Conservation (phyloP, 1,284 basidiomycete species). For the Tylopilus orsonianus region DNA sequence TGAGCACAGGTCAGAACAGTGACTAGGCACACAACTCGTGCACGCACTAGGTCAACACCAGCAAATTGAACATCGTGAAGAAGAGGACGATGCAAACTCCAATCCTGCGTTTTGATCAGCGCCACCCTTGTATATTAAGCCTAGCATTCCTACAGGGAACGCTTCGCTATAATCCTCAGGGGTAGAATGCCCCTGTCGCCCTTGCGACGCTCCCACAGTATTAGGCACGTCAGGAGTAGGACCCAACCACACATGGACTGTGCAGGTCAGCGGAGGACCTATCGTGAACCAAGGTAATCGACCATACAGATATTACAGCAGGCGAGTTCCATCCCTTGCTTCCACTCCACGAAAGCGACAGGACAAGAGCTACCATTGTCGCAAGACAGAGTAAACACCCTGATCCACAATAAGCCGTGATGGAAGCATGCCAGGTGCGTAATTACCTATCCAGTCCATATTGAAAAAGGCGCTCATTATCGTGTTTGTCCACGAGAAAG, state of each 20-base stretch:
- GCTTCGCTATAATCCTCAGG: slow-evolving; percentile 9
- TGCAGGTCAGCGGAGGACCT: not conserved
- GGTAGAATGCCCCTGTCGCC: slow-evolving; percentile 15
- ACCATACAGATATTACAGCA: slow-evolving; percentile 12
- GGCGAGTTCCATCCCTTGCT: slow-evolving; percentile 10
- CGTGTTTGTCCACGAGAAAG: not conserved
- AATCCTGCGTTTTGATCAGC: slow-evolving; percentile 1
- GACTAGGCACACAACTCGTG: too few relatives aligned
- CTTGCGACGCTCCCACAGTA: slow-evolving; percentile 11
- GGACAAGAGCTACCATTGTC: slow-evolving; percentile 10
- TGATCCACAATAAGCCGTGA: not conserved
- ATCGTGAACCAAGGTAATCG: not conserved
- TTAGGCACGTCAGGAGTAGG: slow-evolving; percentile 6
- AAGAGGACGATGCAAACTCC: slow-evolving; percentile 15
- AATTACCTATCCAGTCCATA: slow-evolving; percentile 18
- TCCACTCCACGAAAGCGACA: slow-evolving; percentile 14
- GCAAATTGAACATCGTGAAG: slow-evolving; percentile 17
- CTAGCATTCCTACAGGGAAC: slow-evolving; percentile 8
- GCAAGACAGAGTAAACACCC: slow-evolving; percentile 17
- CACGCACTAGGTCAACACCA: slow-evolving; percentile 13
- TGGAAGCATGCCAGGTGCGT: not conserved
- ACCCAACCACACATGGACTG: slow-evolving; percentile 12
- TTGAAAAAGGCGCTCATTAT: not conserved
- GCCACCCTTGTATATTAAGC: not conserved
- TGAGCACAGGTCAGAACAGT: slow-evolving; percentile 1